Conservation (phyloP, 371 early-diverging fungal species). For the Circinella minor region DNA sequence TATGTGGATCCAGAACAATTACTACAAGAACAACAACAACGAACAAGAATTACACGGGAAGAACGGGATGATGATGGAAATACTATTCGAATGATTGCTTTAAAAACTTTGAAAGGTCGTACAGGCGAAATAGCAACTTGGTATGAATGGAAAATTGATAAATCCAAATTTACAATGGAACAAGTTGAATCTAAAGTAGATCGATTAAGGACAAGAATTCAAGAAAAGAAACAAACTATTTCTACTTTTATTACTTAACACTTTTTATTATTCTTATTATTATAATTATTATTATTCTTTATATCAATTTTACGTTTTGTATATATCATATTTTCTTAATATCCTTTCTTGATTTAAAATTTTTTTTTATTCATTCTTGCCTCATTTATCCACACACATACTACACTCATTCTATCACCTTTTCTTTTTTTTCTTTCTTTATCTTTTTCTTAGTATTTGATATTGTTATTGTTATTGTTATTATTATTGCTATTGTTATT, state of each 20-base stretch:
- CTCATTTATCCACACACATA: no score
- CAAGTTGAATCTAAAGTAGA: constrained; percentile 47
- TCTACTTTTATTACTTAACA: background rate
- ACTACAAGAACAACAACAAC: background rate
- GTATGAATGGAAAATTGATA: constrained; percentile 51
- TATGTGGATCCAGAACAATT: background rate
- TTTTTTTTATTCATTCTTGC: no score
- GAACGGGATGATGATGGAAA: background rate
- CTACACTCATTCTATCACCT: no score
- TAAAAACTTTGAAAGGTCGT: constrained; percentile 23
- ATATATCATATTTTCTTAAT: no score
- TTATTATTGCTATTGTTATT: background rate
- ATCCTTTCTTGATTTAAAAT: no score
- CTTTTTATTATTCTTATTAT: no score
- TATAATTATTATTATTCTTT: no score
- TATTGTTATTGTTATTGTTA: no score
- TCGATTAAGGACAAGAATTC: constrained; percentile 22
- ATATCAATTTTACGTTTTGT: no score
- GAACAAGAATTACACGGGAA: background rate
- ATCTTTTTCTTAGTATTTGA: no score
- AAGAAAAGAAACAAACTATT: background rate
- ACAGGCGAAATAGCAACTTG: constrained; percentile 51
- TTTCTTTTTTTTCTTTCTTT: no score
- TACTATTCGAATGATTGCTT: constrained; percentile 9
- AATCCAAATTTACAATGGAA: constrained; percentile 27